Conservation (phyloP, 148 eudicot species). For the Nepenthes mirabilis region DNA sequence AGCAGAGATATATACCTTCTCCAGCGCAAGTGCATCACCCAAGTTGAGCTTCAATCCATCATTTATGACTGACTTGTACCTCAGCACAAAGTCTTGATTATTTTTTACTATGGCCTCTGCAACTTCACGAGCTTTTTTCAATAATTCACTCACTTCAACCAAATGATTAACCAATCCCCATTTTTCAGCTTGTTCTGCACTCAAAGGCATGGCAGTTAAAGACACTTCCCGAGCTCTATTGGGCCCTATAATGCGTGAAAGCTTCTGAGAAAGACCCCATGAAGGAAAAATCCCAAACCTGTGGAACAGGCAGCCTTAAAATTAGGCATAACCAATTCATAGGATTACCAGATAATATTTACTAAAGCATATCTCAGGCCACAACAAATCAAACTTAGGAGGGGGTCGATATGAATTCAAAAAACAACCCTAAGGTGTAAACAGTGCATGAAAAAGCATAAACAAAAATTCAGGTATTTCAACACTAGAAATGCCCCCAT, state of each 20-base stretch:
- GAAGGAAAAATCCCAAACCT: constrained; percentile 98
- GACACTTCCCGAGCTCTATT: constrained; percentile 86
- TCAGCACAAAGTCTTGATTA: constrained; percentile 65
- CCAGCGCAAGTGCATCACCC: constrained; percentile 60
- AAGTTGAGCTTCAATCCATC: constrained; percentile 75
- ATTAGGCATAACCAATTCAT: neutral
- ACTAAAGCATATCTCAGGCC: neutral
- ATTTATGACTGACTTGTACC: constrained; percentile 83
- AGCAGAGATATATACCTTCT: constrained; percentile 54
- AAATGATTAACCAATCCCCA: constrained; percentile 83
- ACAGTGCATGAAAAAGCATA: too few species aligned
- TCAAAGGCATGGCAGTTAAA: constrained; percentile 52
- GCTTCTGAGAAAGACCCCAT: constrained; percentile 99
- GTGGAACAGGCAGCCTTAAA: constrained; percentile 5
- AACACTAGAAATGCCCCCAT: too few species aligned
- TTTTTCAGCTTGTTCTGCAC: constrained; percentile 69
- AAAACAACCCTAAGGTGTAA: neutral
- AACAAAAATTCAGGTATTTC: too few species aligned
- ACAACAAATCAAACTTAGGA: neutral
- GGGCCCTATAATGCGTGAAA: constrained; percentile 76
- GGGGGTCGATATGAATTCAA: neutral
- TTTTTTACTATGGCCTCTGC: constrained; percentile 75
- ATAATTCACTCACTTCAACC: constrained; percentile 55
- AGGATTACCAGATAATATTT: neutral
- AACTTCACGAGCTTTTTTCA: constrained; percentile 61